Base-by-base conservation (phyloP, 2,329 filamentous ascomycete genomes). In the Ceratocystis albifundus region DNA sequence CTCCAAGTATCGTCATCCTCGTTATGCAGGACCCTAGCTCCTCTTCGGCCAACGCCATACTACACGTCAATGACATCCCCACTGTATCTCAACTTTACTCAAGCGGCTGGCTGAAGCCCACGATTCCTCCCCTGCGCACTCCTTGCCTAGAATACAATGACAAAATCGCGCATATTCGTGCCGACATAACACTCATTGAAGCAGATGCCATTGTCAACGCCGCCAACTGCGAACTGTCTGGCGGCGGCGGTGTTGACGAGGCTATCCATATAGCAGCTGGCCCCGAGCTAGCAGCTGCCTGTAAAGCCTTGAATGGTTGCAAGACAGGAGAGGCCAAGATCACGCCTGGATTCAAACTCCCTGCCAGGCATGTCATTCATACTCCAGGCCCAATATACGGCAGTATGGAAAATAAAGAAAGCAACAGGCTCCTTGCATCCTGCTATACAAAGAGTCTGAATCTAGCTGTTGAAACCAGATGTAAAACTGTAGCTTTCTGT, bases 191-290 rank as follows among this genome's bases (percentile, higher is more conserved):
- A 15, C 85, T 80, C 15, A 83, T 97, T 3, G 74, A 80, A 41
- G 81, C 91, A 59, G 89, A 91, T 72, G 88, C 88, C 69, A 94
- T 96, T 71, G 92, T 97, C 74, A 97, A 97, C 74, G 93, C 94
- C 0, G 93, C 94, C 57, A 97, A 97, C 75, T 77, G 76, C 8
- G 82, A 81, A 1, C 83, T 97, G 0, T 80, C 88, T 0, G 91
- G 92, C 65, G 94, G 94, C 65, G 90, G 91, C n/a, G 94, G 94
- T 45, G 91, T 97, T 17, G 88, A 92, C 72, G 88, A 88, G 50
- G 88, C 91, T 32, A 96, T 97, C 71, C 94, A 97, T 74, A 76
- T 81, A 36, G 90, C 88, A 50, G 93, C 94, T 0, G 94, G 94
- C 0, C 82, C 77, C 0, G 75, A 75, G 0, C 82, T 97, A 0